Conservation (phyloP, 192 early-diverging fungal species). For the Polychytrium aggregatum region DNA sequence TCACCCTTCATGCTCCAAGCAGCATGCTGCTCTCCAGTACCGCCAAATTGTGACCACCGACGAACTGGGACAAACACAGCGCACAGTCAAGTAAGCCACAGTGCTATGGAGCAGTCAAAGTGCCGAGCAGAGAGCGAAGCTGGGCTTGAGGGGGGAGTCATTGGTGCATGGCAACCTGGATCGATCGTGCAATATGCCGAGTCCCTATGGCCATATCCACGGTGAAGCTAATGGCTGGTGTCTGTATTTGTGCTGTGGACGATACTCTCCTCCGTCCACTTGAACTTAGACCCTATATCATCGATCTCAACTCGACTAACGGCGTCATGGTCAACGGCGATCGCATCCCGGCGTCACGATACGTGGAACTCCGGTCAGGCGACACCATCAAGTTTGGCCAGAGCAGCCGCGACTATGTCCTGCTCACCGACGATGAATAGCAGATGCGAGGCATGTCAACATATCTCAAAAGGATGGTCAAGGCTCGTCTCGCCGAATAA, state of each 20-base stretch:
- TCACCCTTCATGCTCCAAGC: constrained; percentile 88
- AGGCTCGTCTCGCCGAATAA: no score
- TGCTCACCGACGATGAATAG: constrained; percentile 64
- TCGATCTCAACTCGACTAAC: constrained; percentile 88
- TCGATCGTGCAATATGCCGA: no score
- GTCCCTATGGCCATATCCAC: no score
- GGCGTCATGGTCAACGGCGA: constrained; percentile 81
- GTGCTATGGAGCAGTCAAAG: neutral
- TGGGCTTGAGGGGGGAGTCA: no score
- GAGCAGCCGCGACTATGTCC: constrained; percentile 83
- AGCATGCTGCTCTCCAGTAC: constrained; percentile 89
- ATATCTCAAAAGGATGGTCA: no score
- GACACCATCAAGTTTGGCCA: constrained; percentile 88
- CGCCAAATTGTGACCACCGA: constrained; percentile 50
- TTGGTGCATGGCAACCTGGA: no score
- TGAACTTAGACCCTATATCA: constrained; percentile 67
- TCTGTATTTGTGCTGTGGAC: neutral
- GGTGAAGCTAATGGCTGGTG: neutral
- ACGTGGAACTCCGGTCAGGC: constrained; percentile 67
- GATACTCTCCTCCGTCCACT: neutral
- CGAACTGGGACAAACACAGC: constrained; percentile 25
- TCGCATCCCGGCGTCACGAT: constrained; percentile 60
- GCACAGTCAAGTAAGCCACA: constrained; percentile 46
- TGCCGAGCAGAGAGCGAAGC: no score
- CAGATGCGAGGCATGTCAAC: no score